These are phyloP conservation scores for Naganishia cerealis DNA, from an alignment of 1,284 basidiomycete genomes.

Conservation along the genomic window DNA sequence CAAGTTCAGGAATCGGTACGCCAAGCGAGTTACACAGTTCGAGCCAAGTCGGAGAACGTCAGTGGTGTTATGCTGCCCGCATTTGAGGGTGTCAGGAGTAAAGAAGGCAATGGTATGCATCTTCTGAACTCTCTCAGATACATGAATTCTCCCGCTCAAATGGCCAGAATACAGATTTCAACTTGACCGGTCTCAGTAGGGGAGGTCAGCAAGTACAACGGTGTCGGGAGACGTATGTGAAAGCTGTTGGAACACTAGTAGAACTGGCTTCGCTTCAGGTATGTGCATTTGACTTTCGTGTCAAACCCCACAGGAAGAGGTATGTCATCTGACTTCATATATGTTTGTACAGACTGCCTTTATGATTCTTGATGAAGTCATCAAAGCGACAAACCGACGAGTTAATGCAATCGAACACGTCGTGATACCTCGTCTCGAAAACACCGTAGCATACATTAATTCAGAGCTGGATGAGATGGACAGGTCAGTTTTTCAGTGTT, in stretches of 20 bases:
- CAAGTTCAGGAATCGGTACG: slow-evolving; percentile 71
- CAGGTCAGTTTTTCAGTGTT: slow-evolving; percentile 54
- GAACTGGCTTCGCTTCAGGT: slow-evolving; percentile 85
- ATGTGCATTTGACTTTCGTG: slow-evolving; percentile 24
- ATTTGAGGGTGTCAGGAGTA: slow-evolving; percentile 80
- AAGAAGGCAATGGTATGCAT: slow-evolving; percentile 69
- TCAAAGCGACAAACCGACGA: slow-evolving; percentile 93
- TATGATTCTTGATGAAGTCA: slow-evolving; percentile 97
- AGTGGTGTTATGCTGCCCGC: slow-evolving; percentile 95
- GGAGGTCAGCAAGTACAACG: slow-evolving; percentile 95
- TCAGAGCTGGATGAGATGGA: slow-evolving; percentile 98
- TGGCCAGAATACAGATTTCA: slow-evolving; percentile 70
- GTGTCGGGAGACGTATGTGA: slow-evolving; percentile 91
- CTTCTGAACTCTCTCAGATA: background rate
- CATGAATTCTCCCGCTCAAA: no score
- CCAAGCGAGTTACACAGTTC: slow-evolving; percentile 84
- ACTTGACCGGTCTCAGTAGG: slow-evolving; percentile 92
- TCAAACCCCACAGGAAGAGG: background rate
- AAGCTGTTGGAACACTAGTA: slow-evolving; percentile 93
- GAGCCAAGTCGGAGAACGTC: slow-evolving; percentile 96
- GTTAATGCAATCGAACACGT: slow-evolving; percentile 99
- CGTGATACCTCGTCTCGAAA: slow-evolving; percentile 90
- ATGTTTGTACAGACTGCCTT: slow-evolving; percentile 76
- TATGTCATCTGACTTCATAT: background rate
- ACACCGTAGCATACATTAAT: slow-evolving; percentile 95